Evolutionary conservation across 768 basidiomycete genomes (phyloP).

Genomic region (Leccinum broughii): DNA sequence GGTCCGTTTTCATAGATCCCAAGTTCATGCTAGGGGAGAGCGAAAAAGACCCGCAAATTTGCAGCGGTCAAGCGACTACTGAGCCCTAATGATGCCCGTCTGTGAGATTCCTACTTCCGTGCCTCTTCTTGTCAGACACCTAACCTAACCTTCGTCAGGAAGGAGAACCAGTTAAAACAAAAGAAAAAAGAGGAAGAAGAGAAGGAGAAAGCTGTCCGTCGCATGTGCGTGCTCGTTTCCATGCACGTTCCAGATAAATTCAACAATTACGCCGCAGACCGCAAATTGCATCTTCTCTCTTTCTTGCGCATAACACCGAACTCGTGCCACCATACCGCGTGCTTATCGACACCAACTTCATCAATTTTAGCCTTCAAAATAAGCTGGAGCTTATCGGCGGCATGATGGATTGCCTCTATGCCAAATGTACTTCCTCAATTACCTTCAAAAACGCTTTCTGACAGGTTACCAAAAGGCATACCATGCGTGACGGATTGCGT

Average conservation of each 20-base stretch:
- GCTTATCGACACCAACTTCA: conserved; percentile 98
- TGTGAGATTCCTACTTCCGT: conserved; percentile 53
- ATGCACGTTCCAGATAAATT: not conserved
- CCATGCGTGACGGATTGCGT: conserved; percentile 99
- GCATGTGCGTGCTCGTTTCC: conserved; percentile 59
- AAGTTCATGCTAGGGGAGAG: conserved; percentile 61
- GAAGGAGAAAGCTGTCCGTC: conserved; percentile 73
- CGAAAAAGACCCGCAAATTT: conserved; percentile 94
- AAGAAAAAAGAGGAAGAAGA: conserved; percentile 80
- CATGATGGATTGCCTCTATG: conserved; percentile 99
- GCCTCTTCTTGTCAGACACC: not conserved
- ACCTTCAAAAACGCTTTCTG: conserved; percentile 1
- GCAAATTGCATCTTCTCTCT: conserved; percentile 87
- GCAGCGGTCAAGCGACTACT: conserved; percentile 91
- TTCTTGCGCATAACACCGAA: conserved; percentile 92
- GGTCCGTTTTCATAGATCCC: not conserved
- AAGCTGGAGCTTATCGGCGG: conserved; percentile 92
- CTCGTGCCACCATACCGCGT: conserved; percentile 97
- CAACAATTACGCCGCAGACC: conserved; percentile 46
- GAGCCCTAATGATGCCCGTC: conserved; percentile 88
- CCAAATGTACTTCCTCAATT: conserved; percentile 71
- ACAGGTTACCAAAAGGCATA: conserved; percentile 60
- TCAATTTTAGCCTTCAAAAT: conserved; percentile 98
- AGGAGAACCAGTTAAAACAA: conserved; percentile 91
- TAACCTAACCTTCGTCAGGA: conserved; percentile 50